Evolutionary conservation across 2,329 filamentous ascomycete genomes (phyloP).

Genomic region (Orbilia brochopaga): DNA sequence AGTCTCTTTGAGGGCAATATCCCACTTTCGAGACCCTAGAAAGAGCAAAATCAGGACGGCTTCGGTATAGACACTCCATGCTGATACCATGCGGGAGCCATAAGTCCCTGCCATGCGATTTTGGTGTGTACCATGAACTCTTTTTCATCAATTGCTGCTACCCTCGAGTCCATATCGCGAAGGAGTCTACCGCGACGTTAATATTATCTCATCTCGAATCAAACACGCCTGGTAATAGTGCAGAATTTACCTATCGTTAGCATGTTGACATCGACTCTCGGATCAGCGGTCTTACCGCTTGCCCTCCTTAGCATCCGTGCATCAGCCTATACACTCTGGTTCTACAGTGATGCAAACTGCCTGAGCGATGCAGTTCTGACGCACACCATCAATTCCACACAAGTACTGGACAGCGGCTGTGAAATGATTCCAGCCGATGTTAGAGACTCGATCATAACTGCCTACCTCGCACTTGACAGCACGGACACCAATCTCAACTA

Average conservation of each 20-base stretch:
- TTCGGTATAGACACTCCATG: not conserved
- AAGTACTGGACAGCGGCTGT: not conserved
- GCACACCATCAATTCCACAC: not conserved
- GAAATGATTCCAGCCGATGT: not conserved
- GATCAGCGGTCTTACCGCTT: not conserved
- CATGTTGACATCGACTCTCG: not conserved
- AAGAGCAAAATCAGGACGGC: not conserved
- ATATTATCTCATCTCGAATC: too few species aligned
- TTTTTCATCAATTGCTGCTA: not conserved
- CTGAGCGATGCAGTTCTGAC: not conserved
- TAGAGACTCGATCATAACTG: not conserved
- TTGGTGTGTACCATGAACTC: not conserved
- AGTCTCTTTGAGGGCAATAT: not conserved
- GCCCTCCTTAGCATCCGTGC: not conserved
- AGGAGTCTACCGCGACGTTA: too few species aligned
- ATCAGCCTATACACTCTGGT: slow-evolving; percentile 14
- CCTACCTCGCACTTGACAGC: not conserved
- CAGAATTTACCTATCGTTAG: not conserved
- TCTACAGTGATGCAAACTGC: slow-evolving; percentile 16
- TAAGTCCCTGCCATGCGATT: not conserved
- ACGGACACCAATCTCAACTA: not conserved
- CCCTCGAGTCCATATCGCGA: not conserved
- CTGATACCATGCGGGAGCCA: not conserved
- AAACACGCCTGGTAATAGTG: too few species aligned
- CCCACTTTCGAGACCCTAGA: not conserved